Conservation (phyloP, 139 green algal species). For the Limnomonas spitsbergensis region DNA sequence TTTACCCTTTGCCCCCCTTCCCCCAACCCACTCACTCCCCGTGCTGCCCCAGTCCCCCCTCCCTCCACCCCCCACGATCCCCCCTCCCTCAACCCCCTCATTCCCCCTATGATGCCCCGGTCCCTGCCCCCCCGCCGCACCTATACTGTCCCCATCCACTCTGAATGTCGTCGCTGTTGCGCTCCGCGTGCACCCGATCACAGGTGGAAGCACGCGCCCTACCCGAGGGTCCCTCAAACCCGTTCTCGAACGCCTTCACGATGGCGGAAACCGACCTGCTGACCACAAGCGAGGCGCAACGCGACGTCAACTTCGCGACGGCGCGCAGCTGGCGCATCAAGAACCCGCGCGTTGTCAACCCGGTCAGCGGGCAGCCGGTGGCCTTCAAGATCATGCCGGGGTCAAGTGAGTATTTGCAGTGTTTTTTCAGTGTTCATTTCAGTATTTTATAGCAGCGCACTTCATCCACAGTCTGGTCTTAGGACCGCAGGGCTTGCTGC, state of each 20-base stretch:
- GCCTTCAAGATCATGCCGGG: constrained; percentile 59
- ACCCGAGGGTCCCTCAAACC: constrained; percentile 68
- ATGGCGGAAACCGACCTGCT: constrained; percentile 62
- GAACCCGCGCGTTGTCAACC: constrained; percentile 30
- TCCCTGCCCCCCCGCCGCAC: too few species aligned
- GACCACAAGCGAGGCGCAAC: constrained; percentile 33
- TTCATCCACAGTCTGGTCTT: neutral
- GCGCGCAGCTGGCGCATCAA: constrained; percentile 24
- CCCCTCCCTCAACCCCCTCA: too few species aligned
- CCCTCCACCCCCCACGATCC: too few species aligned
- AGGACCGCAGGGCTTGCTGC: too few species aligned
- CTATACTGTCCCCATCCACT: too few species aligned
- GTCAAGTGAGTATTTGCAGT: neutral
- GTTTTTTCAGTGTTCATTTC: neutral
- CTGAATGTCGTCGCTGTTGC: too few species aligned
- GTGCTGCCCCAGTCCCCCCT: too few species aligned
- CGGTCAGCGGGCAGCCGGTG: constrained; percentile 29
- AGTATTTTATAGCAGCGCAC: neutral
- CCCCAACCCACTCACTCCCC: too few species aligned
- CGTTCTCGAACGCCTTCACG: constrained; percentile 69
- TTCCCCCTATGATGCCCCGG: too few species aligned
- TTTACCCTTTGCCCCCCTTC: too few species aligned
- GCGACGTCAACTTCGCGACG: constrained; percentile 35
- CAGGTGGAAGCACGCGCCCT: constrained; percentile 60
- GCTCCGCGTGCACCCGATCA: neutral